Evolutionary conservation across 148 eudicot species (phyloP).

Genomic region (Talinum fruticosum): DNA sequence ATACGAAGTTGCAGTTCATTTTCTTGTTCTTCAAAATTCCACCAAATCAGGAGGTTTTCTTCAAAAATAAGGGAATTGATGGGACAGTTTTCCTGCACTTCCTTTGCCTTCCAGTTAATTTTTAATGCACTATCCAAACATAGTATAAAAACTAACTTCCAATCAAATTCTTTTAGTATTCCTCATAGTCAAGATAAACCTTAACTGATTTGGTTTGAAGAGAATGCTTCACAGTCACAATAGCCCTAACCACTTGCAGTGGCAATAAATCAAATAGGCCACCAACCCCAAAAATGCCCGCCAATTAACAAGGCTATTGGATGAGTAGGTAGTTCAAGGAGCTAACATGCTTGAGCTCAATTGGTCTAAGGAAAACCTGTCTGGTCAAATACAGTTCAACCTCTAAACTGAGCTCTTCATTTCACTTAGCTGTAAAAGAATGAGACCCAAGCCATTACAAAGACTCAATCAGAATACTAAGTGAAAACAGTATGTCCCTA

Average conservation of each 20-base stretch:
- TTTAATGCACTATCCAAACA: not conserved
- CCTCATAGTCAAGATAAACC: not conserved
- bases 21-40: not conserved
- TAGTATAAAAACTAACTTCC: not conserved
- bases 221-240: not conserved
- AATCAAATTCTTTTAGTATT: not conserved
- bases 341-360: too few relatives aligned
- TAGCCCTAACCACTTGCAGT: not conserved
- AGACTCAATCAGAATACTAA: too few relatives aligned
- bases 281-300: too few relatives aligned
- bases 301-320: too few relatives aligned
- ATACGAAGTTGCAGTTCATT: not conserved
- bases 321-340: too few relatives aligned
- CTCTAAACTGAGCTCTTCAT: too few relatives aligned
- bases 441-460: too few relatives aligned
- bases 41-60: not conserved
- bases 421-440: too few relatives aligned
- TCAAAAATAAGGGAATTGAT: not conserved
- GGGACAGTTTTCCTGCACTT: not conserved
- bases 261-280: too few relatives aligned
- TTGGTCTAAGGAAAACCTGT: too few relatives aligned
- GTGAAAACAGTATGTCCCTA: too few relatives aligned
- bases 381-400: too few relatives aligned
- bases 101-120: not conserved
- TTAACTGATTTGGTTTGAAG: not conserved